phyloP scores from a whole-genome alignment of 495 filamentous ascomycete species.

The Aspergillus kassunensis region DNA sequence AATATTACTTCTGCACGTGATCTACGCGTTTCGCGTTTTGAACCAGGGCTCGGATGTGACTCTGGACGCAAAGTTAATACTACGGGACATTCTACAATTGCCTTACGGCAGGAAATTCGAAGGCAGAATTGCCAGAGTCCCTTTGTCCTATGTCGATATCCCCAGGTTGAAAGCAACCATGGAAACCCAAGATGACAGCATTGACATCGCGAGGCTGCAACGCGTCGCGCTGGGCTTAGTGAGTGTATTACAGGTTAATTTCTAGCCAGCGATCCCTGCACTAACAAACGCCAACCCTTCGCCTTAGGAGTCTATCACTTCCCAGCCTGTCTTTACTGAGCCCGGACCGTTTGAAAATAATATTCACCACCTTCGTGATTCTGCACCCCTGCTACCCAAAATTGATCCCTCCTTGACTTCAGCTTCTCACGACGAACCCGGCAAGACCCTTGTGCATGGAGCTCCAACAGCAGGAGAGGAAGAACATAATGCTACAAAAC shows the following conservation, averaged over 20 bases:
- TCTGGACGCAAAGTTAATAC: neutral
- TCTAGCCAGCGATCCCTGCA: conserved; percentile 25
- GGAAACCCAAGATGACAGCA: conserved; percentile 45
- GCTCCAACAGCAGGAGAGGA: neutral
- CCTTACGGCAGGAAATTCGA: neutral
- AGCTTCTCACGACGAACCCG: neutral
- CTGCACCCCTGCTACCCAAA: neutral
- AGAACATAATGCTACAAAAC: conserved; percentile 20
- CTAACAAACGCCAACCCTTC: conserved; percentile 28
- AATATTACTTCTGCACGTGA: conserved; percentile 39
- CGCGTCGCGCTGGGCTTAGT: conserved; percentile 47
- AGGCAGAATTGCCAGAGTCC: neutral
- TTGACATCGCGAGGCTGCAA: conserved; percentile 48
- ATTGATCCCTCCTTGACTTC: neutral
- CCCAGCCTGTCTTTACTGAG: conserved; percentile 19
- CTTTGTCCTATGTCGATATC: neutral
- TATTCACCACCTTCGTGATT: neutral
- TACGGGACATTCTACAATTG: neutral
- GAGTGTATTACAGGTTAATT: conserved; percentile 29
- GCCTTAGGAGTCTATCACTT: conserved; percentile 30
- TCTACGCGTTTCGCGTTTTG: conserved; percentile 35
- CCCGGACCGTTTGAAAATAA: conserved; percentile 12
- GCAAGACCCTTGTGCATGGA: conserved; percentile 6
- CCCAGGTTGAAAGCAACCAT: conserved; percentile 22
- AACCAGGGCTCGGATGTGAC: too few species aligned